Percentiles rank a stretch among this genome's conserved stretches.
Evolutionary conservation across 2,329 filamentous ascomycete species (phyloP).

Genomic region (Alternaria brassicae): DNA sequence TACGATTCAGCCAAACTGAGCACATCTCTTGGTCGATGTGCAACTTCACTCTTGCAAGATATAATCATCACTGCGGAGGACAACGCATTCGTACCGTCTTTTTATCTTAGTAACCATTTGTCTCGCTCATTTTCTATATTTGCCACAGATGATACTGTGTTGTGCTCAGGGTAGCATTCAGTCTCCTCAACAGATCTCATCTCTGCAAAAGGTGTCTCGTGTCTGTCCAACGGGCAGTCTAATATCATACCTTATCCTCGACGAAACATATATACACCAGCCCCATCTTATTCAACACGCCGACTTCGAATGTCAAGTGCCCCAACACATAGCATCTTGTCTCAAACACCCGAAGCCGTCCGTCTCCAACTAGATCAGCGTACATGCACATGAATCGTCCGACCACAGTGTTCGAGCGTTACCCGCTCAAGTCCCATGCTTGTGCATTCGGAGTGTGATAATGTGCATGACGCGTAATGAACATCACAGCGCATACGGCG

Average conservation of each 20-base stretch:
- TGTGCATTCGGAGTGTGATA: neutral
- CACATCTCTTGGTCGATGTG: neutral
- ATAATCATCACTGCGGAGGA: neutral
- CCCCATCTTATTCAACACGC: too few relatives aligned
- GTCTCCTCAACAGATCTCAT: neutral
- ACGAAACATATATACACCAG: too few relatives aligned
- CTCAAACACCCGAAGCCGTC: too few relatives aligned
- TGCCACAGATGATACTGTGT: too few relatives aligned
- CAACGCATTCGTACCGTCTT: neutral
- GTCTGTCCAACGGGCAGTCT: too few relatives aligned
- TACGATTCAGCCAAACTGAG: neutral
- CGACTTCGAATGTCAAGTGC: too few relatives aligned
- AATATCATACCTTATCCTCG: too few relatives aligned
- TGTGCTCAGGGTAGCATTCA: neutral
- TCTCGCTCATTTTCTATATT: neutral
- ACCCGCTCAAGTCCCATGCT: neutral
- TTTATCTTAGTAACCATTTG: neutral
- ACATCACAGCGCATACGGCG: slow-evolving; percentile 7
- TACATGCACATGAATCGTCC: neutral
- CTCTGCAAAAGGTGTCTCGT: too few relatives aligned
- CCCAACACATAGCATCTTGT: too few relatives aligned
- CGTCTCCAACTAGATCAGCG: too few relatives aligned
- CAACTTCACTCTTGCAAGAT: neutral
- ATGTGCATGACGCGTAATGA: neutral
- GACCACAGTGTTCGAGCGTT: neutral